Conservation (phyloP, 2,329 filamentous ascomycete species). For the Alternaria sp. region DNA sequence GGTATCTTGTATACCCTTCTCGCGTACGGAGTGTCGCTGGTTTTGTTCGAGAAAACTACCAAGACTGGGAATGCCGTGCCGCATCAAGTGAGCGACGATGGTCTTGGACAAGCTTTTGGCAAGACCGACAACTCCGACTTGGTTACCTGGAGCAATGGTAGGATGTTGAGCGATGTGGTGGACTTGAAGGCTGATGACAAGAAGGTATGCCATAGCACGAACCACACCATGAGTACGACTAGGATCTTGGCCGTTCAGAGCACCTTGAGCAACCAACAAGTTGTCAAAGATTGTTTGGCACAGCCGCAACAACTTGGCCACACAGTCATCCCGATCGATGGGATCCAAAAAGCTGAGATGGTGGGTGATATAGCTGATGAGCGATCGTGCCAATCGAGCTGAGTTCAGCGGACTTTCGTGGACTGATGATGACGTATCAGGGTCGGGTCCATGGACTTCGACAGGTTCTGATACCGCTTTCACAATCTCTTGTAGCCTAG, state of each 20-base stretch:
- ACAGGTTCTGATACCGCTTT: conserved; percentile 12
- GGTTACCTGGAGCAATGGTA: conserved; percentile 16
- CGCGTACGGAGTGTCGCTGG: conserved; percentile 49
- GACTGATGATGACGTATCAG: not conserved
- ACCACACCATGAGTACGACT: not conserved
- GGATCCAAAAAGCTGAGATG: conserved; percentile 61
- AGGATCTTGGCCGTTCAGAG: not conserved
- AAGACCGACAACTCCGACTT: conserved; percentile 32
- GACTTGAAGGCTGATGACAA: conserved; percentile 41
- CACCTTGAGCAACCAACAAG: conserved; percentile 22
- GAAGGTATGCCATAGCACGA: conserved; percentile 36
- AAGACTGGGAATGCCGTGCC: conserved; percentile 47
- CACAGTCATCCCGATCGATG: conserved; percentile 59
- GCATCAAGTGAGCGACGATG: conserved; percentile 46
- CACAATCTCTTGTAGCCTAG: conserved; percentile 34
- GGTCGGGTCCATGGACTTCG: not conserved
- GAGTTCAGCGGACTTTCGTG: conserved; percentile 11
- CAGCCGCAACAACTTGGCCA: conserved; percentile 51
- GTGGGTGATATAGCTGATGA: conserved; percentile 58
- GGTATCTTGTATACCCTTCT: conserved; percentile 57
- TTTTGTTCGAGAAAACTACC: conserved; percentile 55
- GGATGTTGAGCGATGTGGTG: conserved; percentile 39
- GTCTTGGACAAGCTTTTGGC: conserved; percentile 45
- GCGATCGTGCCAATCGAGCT: conserved; percentile 49
- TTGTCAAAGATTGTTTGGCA: conserved; percentile 44